Base-by-base conservation (phyloP, 257 asterid genomes). In the Cynanchum wilfordii region DNA sequence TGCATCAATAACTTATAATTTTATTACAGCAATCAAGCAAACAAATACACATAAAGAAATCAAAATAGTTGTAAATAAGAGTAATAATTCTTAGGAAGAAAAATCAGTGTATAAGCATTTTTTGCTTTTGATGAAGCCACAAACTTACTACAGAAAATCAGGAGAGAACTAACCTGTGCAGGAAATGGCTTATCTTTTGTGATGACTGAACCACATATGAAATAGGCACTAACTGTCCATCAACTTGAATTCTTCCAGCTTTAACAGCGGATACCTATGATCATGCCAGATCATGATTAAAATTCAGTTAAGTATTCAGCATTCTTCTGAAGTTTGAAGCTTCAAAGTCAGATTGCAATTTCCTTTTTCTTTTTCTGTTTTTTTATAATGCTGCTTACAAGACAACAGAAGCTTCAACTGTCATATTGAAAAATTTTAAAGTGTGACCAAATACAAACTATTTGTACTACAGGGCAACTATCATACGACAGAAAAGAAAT, bases 101-200 rank as follows among this genome's bases (percentile, higher is more conserved):
- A 49, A 59, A 50, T 0, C 71, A 24, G 38, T 42, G 42, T 25
- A 44, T 25, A 63, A 20, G 51, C 57, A 69, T 25, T 29, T 68
- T 49, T 42, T 12, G 22, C 33, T 29, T 20, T 22, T n/a, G n/a
- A 25, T 16, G 10, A 66, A 27, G 25, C 15, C 63, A 71, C 19
- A 3, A 38, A 59, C 42, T 38, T 13, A 17, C 9, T 3, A 42
- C 25, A n/a, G 52, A 66, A 38, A 64, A 66, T 20, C 20, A 16
- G 36, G 55, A 52, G 47, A 65, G 19, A 47, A 70, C 85, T 25
- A 72, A 89, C 99, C 98, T 88, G 91, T 92, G 97, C 80, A 95
- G 38, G 74, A 92, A 95, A 87, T 95, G 99, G 86, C 98, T 95
- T 42, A 95, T 88, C 76, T 92, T 89, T 84, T 95, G 95, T 40